Percentiles rank a stretch among this genome's conserved stretches.
Conservation (phyloP, 2,329 filamentous ascomycete genomes). For the Gnomoniopsis sp. region DNA sequence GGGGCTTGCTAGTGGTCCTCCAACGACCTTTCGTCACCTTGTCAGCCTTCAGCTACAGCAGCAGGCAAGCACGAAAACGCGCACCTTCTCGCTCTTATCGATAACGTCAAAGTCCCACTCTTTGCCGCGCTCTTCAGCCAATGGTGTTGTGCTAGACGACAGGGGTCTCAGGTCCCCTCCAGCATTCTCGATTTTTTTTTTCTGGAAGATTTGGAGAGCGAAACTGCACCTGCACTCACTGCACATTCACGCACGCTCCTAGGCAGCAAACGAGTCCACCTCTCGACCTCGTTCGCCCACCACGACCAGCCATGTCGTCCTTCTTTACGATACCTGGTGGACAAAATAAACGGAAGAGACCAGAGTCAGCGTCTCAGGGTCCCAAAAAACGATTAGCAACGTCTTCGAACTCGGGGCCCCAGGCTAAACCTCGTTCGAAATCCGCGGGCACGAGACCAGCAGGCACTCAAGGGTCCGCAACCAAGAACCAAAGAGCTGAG, state of each 20-base stretch:
- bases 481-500: conserved; percentile 38
- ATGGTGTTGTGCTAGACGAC: background rate
- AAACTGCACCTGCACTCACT: background rate
- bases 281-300: conserved; percentile 12
- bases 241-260: conserved; percentile 3
- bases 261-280: conserved; percentile 23
- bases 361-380: conserved; percentile 43
- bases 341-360: conserved; percentile 86
- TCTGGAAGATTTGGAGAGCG: conserved; percentile 8
- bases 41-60: background rate
- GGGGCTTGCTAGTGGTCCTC: background rate
- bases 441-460: conserved; percentile 26
- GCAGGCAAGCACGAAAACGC: conserved; percentile 16
- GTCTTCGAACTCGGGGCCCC: conserved; percentile 36
- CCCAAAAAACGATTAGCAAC: conserved; percentile 59
- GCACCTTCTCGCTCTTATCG: conserved; percentile 6
- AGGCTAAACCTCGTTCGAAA: conserved; percentile 36
- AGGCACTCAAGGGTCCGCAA: conserved; percentile 24
- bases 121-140: background rate
- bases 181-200: conserved; percentile 16
- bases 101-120: background rate
- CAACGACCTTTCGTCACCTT: conserved; percentile 17
- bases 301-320: conserved; percentile 68
- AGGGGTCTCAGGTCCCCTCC: conserved; percentile 2
- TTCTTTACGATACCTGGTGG: conserved; percentile 90